Base-by-base conservation (phyloP, 75 land plant genomes). In the Picea glauca region DNA sequence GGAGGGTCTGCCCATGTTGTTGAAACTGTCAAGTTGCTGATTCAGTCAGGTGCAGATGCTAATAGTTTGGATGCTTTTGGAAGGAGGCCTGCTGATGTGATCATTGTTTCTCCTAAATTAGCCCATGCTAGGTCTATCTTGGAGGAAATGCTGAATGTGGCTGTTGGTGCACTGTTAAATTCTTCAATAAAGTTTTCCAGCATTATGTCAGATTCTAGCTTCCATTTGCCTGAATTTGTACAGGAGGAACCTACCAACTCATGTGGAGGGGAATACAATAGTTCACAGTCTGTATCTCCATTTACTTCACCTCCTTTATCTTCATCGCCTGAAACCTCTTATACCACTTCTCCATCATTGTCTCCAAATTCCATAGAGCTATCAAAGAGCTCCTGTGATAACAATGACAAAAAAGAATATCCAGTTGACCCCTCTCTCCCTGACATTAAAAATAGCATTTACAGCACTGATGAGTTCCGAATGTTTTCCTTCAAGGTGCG, bases 401-500 rank as follows among this genome's bases (percentile, higher is more conserved):
- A 56, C 56, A 77, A 14, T 40, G 88, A 85, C 82, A 91, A 85
- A 86, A 91, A 84, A 79, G 93, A 91, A 63, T 91, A 89, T 77
- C 92, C 94, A 0, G 73, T 86, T 56, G 96, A 93, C 75, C 81
- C 85, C 12, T 86, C 96, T 12, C 82, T 89, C 20, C 96, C 96
- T 12, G 96, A 93, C 75, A 91, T 93, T 20, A 91, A 89, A 72
- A 88, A 81, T 75, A 93, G 92, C 67, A 81, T 91, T 31, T 93
- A 86, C 65, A 81, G 92, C 57, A 90, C 92, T 0, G 96, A 93
- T 79, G 96, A 93, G 79, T 93, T 93, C 80, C 74, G 96, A 63
- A 93, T 93, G 94, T 93, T 84, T 64, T 76, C 84, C 15, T 93
- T 93, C 85, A 93, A 93, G 86, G 83, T 93, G 77, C 88, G 87